These are phyloP conservation scores for Tremellales sp. DNA, from an alignment of 1,284 basidiomycete genomes.

Conservation along the genomic window DNA sequence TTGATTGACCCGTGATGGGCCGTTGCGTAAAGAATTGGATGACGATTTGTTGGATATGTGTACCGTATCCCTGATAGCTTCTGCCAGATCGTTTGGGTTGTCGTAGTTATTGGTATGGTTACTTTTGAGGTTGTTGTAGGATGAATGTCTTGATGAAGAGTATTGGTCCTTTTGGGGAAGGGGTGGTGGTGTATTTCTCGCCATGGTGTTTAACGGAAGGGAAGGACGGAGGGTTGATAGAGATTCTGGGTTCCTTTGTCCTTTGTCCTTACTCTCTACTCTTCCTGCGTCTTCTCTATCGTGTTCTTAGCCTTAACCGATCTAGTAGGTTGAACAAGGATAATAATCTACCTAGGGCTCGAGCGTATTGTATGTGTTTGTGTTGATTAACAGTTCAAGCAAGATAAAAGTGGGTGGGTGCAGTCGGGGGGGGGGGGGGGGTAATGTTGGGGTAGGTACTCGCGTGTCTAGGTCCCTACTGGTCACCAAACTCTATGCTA, in stretches of 20 bases:
- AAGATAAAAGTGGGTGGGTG: no score
- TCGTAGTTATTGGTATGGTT: background rate
- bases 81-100: slow-evolving; percentile 23
- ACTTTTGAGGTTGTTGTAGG: slow-evolving; percentile 1
- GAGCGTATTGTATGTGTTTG: no score
- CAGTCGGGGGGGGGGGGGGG: no score
- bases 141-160: slow-evolving; percentile 6
- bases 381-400: no score
- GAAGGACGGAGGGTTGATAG: background rate
- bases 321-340: no score
- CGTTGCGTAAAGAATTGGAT: background rate
- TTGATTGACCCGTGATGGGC: background rate
- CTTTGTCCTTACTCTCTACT: background rate
- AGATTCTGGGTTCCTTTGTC: background rate
- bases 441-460: no score
- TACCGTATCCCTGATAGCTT: slow-evolving; percentile 40
- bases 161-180: slow-evolving; percentile 12
- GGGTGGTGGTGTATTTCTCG: slow-evolving; percentile 9
- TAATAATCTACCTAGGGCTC: no score
- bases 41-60: slow-evolving; percentile 21
- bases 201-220: no score
- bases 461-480: no score
- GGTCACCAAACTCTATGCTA: no score
- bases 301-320: background rate
- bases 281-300: background rate